These are phyloP conservation scores for Phytophthora rubi DNA, from an alignment of 352 stramenopile genomes.

Conservation along the genomic window DNA sequence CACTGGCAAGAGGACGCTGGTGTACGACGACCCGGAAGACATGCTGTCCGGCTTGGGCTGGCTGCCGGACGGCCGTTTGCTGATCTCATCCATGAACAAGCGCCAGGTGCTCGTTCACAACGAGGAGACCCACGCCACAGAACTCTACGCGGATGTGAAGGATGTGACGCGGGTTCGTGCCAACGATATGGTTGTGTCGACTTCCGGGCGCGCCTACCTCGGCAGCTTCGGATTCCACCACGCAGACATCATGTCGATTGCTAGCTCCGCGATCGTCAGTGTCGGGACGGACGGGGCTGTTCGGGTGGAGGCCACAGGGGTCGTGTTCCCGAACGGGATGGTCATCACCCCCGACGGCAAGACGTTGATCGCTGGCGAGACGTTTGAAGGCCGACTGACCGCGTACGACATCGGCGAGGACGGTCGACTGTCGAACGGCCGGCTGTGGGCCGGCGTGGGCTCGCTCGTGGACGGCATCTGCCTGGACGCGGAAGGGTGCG, in stretches of 20 bases:
- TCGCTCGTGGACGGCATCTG: constrained; percentile 63
- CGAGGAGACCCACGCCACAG: constrained; percentile 31
- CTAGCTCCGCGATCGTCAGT: constrained; percentile 64
- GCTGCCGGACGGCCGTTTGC: constrained; percentile 61
- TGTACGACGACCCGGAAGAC: constrained; percentile 57
- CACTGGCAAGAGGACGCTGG: constrained; percentile 39
- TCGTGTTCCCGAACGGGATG: constrained; percentile 78
- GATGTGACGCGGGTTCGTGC: constrained; percentile 52
- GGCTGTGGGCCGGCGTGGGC: constrained; percentile 63
- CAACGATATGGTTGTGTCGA: constrained; percentile 73
- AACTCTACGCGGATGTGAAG: constrained; percentile 60
- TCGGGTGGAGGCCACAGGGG: constrained; percentile 55
- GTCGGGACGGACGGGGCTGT: constrained; percentile 50
- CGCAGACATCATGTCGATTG: constrained; percentile 34
- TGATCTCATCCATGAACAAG: constrained; percentile 68
- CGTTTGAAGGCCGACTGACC: constrained; percentile 56
- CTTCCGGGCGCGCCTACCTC: constrained; percentile 51
- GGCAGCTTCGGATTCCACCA: constrained; percentile 75
- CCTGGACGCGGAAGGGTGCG: constrained; percentile 69
- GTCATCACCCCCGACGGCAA: constrained; percentile 78
- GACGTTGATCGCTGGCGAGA: constrained; percentile 76
- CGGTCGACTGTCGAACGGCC: constrained; percentile 52
- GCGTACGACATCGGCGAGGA: constrained; percentile 69
- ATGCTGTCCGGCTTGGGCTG: constrained; percentile 66
- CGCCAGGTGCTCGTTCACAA: constrained; percentile 53